phyloP scores from a whole-genome alignment of 805 yeast genomes.

The Nakazawaea wyomingensis region DNA sequence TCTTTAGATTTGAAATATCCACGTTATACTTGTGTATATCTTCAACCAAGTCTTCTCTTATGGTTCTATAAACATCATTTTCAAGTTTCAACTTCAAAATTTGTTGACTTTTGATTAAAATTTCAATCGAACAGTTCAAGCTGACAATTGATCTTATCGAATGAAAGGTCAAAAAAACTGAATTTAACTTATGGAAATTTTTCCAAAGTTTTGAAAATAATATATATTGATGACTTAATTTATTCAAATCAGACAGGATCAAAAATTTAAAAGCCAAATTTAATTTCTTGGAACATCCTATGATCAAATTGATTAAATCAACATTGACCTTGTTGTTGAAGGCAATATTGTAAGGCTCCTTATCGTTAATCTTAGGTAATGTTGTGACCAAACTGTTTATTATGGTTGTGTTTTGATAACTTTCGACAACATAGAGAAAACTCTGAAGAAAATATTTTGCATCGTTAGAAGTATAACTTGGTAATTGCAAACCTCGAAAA shows the following conservation, averaged over 20 bases:
- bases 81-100: background rate
- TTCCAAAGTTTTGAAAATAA: slow-evolving; percentile 5
- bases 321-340: slow-evolving; percentile 3
- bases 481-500: background rate
- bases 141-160: slow-evolving; percentile 5
- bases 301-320: background rate
- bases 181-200: background rate
- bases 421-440: slow-evolving; percentile 4
- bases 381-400: slow-evolving; percentile 3
- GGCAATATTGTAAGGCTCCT: slow-evolving; percentile 4
- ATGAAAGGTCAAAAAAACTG: slow-evolving; percentile 7
- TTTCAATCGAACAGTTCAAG: slow-evolving; percentile 1
- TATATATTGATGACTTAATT: slow-evolving; percentile 1
- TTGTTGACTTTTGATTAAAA: background rate
- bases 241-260: background rate
- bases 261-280: slow-evolving; percentile 2
- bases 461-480: background rate
- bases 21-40: slow-evolving; percentile 2
- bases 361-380: slow-evolving; percentile 6
- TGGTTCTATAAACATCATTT: background rate
- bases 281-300: background rate
- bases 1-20: background rate
- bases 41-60: background rate
- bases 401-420: background rate
- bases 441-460: slow-evolving; percentile 6